phyloP scores from a whole-genome alignment of 768 basidiomycete genomes.

The Artomyces pyxidatus region DNA sequence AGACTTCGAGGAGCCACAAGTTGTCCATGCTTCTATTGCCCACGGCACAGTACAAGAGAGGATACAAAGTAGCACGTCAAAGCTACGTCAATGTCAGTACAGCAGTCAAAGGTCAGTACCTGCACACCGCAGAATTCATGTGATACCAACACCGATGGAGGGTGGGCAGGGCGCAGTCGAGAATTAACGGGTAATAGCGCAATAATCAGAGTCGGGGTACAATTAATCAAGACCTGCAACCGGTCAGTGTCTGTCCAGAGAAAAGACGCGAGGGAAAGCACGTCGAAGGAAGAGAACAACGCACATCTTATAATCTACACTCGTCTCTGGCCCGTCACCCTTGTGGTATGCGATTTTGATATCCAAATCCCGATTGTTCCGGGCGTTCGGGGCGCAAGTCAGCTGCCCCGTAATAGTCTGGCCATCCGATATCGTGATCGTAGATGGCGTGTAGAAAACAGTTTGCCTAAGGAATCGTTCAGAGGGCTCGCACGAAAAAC shows the following conservation, averaged over 20 bases:
- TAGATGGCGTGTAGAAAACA: constrained; percentile 91
- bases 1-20: too few species aligned
- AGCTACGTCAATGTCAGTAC: too few species aligned
- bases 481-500: neutral
- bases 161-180: too few species aligned
- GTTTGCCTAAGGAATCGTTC: constrained; percentile 59
- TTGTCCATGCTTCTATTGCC: too few species aligned
- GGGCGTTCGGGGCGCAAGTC: constrained; percentile 78
- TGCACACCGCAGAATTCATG: too few species aligned
- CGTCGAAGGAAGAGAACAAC: constrained; percentile 32
- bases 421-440: constrained; percentile 59
- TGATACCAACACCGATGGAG: too few species aligned
- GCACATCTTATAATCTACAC: constrained; percentile 81
- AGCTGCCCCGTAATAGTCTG: constrained; percentile 69
- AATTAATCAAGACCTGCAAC: constrained; percentile 61
- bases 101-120: too few species aligned
- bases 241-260: constrained; percentile 47
- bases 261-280: constrained; percentile 10
- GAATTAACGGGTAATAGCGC: too few species aligned
- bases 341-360: constrained; percentile 66
- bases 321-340: constrained; percentile 21
- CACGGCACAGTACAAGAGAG: too few species aligned
- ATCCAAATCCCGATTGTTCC: constrained; percentile 94
- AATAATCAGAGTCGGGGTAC: too few species aligned
- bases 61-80: too few species aligned